Base-by-base conservation (phyloP, 192 early-diverging fungal genomes). In the Coemansia sp. region DNA sequence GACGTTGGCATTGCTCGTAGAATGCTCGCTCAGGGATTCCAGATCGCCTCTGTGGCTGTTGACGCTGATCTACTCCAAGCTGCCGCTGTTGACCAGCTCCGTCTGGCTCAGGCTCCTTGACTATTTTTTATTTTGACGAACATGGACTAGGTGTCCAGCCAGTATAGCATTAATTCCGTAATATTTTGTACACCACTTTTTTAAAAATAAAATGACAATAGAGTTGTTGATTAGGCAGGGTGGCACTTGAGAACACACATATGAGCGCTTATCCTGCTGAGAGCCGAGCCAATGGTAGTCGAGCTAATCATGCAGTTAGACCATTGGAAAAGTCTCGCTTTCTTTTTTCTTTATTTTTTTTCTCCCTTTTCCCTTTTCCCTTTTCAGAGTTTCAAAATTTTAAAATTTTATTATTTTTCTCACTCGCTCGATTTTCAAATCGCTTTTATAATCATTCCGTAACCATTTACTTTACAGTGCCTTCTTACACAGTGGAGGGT, bases 31-130 rank as follows among this genome's bases (percentile, higher is more conserved):
- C 72, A 72, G 47, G 82, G 82, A 3, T 79, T 84, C 63, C 74
- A 46, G 62, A 72, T 84, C 77, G 77, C 73, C 2, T 57, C 73
- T 18, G 68, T 79, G 42, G 81, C 70, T 59, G 76, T 44, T 59
- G 77, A 79, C 49, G 44, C 72, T 20, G 78, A 77, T 10, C 47
- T 76, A 0, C 61, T 84, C 27, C 52, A 72, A 7, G 27, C 71
- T 3, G 82, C 71, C 0, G 77, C 82, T 11, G 65, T 74, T 3
- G 77, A 84, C 46, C 77, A 77, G 64, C 77, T 84, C 15, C 76
- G 73, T 29, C 46, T 71, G 63, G 72, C 73, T 33, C 76, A 57
- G 51, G 52, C 72, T 2, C 38, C 52, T 10, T 66, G 69, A 66
- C n/a, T 18, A 22, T 51, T 16, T 16, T 27, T n/a, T 46, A 27